phyloP scores from a whole-genome alignment of 805 yeast species.

The Nakazawaea sp. region DNA sequence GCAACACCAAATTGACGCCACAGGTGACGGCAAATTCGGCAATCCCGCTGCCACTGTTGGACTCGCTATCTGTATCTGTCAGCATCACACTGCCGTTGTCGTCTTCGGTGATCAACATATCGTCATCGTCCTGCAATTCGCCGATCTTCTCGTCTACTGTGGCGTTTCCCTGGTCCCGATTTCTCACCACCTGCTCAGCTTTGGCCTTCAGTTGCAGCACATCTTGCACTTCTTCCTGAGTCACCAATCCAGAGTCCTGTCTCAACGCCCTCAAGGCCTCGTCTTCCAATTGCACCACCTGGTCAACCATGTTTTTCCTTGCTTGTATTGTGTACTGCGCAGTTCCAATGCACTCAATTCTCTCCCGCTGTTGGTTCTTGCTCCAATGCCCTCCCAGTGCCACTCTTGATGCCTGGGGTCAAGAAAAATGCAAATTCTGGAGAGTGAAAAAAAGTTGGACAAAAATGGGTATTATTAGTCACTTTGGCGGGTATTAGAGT shows the following conservation, averaged over 20 bases:
- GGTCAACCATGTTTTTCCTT: slow-evolving; percentile 6
- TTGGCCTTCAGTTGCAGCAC: not conserved
- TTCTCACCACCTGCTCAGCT: no score
- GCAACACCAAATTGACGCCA: slow-evolving; percentile 72
- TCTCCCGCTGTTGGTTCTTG: no score
- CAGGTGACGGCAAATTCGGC: slow-evolving; percentile 38
- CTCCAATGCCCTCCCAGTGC: no score
- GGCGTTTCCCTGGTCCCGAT: no score
- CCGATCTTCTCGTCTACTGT: no score
- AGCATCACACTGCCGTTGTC: not conserved
- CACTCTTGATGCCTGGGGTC: no score
- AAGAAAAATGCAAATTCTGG: no score
- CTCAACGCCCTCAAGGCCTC: not conserved
- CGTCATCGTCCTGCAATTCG: slow-evolving; percentile 11
- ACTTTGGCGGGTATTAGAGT: no score
- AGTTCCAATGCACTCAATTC: no score
- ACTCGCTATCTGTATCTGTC: not conserved
- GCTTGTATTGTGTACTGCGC: no score
- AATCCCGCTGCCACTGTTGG: not conserved
- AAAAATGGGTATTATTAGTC: no score
- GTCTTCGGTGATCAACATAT: slow-evolving; percentile 16
- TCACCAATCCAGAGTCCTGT: slow-evolving; percentile 3
- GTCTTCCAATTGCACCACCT: not conserved
- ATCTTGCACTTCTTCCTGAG: slow-evolving; percentile 1
- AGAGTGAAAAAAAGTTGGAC: no score